Conservation (phyloP, 2,329 filamentous ascomycete species). For the Alternaria brassicae region DNA sequence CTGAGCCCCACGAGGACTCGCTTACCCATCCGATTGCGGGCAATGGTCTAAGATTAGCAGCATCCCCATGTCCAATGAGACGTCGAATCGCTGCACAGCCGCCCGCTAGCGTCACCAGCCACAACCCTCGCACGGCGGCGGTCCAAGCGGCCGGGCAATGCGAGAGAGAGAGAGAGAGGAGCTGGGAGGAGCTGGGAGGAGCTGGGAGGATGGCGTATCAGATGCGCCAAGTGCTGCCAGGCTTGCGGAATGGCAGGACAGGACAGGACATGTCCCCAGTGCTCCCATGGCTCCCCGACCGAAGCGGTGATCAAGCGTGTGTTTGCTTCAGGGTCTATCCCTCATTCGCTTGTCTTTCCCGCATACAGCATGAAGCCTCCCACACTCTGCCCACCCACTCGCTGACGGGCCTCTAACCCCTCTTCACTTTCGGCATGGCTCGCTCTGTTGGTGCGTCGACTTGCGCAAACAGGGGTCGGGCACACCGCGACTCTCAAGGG, state of each 20-base stretch:
- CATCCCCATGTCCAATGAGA: constrained; percentile 23
- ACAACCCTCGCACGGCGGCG: constrained; percentile 19
- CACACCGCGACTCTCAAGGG: constrained; percentile 45
- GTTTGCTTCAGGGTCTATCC: constrained; percentile 29
- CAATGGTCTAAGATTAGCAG: constrained; percentile 35
- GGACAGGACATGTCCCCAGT: constrained; percentile 12
- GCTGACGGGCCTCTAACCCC: constrained; percentile 26
- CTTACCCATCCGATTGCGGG: constrained; percentile 25
- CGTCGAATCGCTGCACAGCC: constrained; percentile 28
- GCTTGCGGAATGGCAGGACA: constrained; percentile 25
- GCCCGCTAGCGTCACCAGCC: constrained; percentile 29
- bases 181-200: too few species aligned
- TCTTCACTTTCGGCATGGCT: constrained; percentile 32
- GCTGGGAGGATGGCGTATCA: constrained; percentile 35
- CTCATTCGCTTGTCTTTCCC: constrained; percentile 42
- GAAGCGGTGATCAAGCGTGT: constrained; percentile 42
- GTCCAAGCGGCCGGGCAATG: constrained; percentile 34
- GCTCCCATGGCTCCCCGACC: constrained; percentile 31
- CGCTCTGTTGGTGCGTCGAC: constrained; percentile 27
- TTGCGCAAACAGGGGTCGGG: constrained; percentile 36
- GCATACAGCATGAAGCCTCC: constrained; percentile 31
- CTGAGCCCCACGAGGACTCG: constrained; percentile 25
- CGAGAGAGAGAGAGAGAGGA: too few species aligned
- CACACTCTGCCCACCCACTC: constrained; percentile 29
- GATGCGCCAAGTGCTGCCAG: constrained; percentile 18